A percentile compares a stretch with the other conserved stretches of the same genome.
phyloP scores from a whole-genome alignment of 2,329 filamentous ascomycete genomes.

The Pseudogymnoascus sp. region DNA sequence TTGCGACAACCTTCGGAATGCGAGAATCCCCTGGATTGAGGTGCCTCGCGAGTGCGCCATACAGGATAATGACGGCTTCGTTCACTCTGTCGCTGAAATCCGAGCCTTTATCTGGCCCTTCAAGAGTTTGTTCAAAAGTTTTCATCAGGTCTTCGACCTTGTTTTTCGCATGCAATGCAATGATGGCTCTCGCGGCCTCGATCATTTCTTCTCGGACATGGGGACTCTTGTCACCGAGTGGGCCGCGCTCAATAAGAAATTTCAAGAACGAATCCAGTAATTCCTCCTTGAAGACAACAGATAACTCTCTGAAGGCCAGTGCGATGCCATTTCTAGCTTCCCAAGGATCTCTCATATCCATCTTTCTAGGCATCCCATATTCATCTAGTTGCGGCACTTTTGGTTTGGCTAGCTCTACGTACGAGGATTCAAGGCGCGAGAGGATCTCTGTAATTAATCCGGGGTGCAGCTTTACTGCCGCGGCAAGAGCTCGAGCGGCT shows the following conservation, averaged over 20 bases:
- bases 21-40: constrained; percentile 77
- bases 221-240: constrained; percentile 73
- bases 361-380: constrained; percentile 89
- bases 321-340: constrained; percentile 85
- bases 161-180: constrained; percentile 71
- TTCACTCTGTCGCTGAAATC: constrained; percentile 84
- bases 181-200: constrained; percentile 75
- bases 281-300: constrained; percentile 57
- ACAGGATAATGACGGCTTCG: constrained; percentile 95
- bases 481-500: constrained; percentile 73
- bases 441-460: constrained; percentile 56
- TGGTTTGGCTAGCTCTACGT: constrained; percentile 73
- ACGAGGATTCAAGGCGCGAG: constrained; percentile 59
- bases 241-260: constrained; percentile 79
- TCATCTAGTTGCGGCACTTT: constrained; percentile 79
- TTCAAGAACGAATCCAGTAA: constrained; percentile 71
- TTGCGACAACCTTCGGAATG: constrained; percentile 79
- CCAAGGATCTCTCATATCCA: constrained; percentile 83
- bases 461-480: constrained; percentile 57
- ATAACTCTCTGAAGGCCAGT: constrained; percentile 76
- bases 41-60: constrained; percentile 87
- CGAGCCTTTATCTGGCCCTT: constrained; percentile 73
- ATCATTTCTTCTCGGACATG: constrained; percentile 84
- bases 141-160: constrained; percentile 88
- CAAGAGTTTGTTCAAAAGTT: constrained; percentile 82